Conservation (phyloP, 23 red algal genomes). For the Agarophyton chilense region DNA sequence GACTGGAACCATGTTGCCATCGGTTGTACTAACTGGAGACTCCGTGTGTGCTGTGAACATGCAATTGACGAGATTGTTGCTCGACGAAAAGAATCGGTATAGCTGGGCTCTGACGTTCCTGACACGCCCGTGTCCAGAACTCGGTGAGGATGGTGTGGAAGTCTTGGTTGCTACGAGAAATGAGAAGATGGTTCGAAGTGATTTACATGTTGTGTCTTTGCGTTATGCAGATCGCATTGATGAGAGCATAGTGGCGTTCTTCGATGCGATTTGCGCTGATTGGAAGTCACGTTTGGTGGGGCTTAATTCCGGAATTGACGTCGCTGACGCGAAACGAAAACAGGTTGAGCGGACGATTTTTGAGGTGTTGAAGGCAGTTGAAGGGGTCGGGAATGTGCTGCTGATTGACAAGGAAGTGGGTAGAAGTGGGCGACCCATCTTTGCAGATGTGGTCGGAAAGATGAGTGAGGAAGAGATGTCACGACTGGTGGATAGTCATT, state of each 20-base stretch:
- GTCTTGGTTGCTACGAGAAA: neutral
- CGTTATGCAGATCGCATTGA: neutral
- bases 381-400: neutral
- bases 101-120: constrained; percentile 3
- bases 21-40: neutral
- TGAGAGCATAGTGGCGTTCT: neutral
- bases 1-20: neutral
- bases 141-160: neutral
- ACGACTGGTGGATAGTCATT: neutral
- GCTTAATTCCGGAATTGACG: constrained; percentile 6
- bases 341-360: neutral
- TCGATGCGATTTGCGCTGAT: neutral
- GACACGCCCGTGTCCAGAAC: constrained; percentile 12
- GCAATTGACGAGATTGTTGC: neutral
- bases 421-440: neutral
- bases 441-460: neutral
- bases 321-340: neutral
- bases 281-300: neutral
- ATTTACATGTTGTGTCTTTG: neutral
- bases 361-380: neutral
- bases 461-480: neutral
- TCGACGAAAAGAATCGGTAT: neutral
- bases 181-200: neutral
- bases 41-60: neutral
- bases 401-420: neutral